Base-by-base conservation (phyloP, 163 green algal genomes). In the Prototheca wickerhamii region DNA sequence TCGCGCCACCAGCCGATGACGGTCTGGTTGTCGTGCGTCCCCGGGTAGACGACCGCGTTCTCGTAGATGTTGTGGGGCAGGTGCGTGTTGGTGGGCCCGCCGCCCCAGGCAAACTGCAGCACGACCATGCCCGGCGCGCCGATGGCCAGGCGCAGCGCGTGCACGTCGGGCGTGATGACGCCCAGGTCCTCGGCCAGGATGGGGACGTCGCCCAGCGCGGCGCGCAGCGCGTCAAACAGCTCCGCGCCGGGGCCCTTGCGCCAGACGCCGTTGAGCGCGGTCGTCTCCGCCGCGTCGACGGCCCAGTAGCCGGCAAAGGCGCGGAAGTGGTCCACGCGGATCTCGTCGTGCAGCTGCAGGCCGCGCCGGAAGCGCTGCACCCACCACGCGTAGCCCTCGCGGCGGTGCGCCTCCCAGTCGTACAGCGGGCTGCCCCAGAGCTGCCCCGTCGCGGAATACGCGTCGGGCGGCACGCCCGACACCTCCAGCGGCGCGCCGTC, bases 11-110 rank as follows among this genome's bases (percentile, higher is more conserved):
- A 96, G 28, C 89, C 89, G 33, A 85, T 70, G 7, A 77, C 54
- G 0, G 90, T 97, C 65, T 93, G 86, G 73, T 99, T 99, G 85
- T 99, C 93, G 73, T 99, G 93, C 1, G 93, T 99, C 44, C 92
- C 93, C 44, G 89, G 81, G 73, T 96, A 98, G 33, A 87, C 84
- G 60, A 96, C 89, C 60, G 74, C 87, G 85, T 98, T 97, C 57
- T 91, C 80, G 68, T 95, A 91, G 77, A 95, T 84, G 76, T 96
- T 97, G 86, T 99, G 93, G 1, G 87, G 87, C 54, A 99, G 79
- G 80, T 99, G 93, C 37, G 87, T 87, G 75, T 98, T 98, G 76
- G 65, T 70, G 29, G 82, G 67, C 63, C 83, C 84, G 49, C 85
- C 82, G 60, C 89, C 93, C 84, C 88, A 99, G 0, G 92, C 93